These are phyloP conservation scores for Suhomyces chickasaworum DNA, from an alignment of 1,139 yeast genomes.

Conservation along the genomic window DNA sequence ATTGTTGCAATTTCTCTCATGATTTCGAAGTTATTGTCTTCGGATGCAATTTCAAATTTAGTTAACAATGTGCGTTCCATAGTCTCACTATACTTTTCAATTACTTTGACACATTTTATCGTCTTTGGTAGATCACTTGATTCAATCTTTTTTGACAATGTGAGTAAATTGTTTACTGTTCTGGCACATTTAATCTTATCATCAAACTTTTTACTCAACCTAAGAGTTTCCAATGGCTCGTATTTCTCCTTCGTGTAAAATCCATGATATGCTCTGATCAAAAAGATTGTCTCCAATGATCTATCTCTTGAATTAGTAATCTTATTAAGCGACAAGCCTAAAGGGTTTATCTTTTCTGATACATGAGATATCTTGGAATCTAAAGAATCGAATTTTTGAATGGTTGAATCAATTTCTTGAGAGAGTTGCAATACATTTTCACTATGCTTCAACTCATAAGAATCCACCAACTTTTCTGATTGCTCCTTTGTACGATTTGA, in stretches of 20 bases:
- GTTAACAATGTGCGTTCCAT: conserved; percentile 70
- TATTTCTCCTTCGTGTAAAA: conserved; percentile 66
- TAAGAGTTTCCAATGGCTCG: conserved; percentile 58
- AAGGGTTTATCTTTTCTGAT: conserved; percentile 65
- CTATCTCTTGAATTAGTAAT: conserved; percentile 79
- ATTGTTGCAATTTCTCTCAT: conserved; percentile 81
- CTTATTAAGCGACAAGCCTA: conserved; percentile 72
- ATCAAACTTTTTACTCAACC: conserved; percentile 43
- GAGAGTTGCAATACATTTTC: conserved; percentile 63
- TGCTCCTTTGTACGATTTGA: conserved; percentile 50
- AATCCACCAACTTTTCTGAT: conserved; percentile 58
- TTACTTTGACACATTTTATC: conserved; percentile 49
- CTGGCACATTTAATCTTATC: conserved; percentile 70
- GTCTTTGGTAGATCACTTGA: conserved; percentile 55
- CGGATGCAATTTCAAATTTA: conserved; percentile 61
- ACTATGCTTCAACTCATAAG: conserved; percentile 69
- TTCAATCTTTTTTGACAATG: conserved; percentile 62
- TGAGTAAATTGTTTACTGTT: conserved; percentile 64
- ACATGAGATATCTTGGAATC: conserved; percentile 64
- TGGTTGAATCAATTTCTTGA: conserved; percentile 46
- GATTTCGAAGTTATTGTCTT: conserved; percentile 58
- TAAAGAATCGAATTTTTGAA: conserved; percentile 53
- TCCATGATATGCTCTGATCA: conserved; percentile 76
- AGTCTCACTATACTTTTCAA: conserved; percentile 72
- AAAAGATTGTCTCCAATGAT: conserved; percentile 69